Evolutionary conservation across 2,329 filamentous ascomycete genomes (phyloP).

Genomic region (Aspergillus puulaauensis): DNA sequence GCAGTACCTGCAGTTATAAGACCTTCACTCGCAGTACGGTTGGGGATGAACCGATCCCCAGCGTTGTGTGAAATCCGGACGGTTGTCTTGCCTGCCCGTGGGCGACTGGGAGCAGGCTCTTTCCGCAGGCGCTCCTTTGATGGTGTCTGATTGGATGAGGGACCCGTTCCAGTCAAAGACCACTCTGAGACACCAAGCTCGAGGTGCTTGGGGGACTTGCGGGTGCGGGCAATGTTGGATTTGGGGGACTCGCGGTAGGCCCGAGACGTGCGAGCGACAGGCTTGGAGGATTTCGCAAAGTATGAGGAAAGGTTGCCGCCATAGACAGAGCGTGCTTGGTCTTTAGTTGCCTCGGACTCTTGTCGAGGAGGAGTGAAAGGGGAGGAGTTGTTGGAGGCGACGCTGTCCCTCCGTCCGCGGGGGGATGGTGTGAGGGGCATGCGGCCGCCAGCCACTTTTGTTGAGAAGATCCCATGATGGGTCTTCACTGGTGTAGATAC

Average conservation of each 20-base stretch:
- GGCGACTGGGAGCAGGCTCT: slow-evolving; percentile 54
- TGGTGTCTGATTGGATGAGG: slow-evolving; percentile 56
- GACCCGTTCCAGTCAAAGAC: slow-evolving; percentile 80
- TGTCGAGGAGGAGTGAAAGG: slow-evolving; percentile 72
- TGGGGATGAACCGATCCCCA: slow-evolving; percentile 94
- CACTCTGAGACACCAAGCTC: slow-evolving; percentile 94
- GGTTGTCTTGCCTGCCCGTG: slow-evolving; percentile 67
- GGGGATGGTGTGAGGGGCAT: slow-evolving; percentile 95
- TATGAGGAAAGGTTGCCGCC: slow-evolving; percentile 76
- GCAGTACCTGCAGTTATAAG: slow-evolving; percentile 77
- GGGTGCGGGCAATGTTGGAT: slow-evolving; percentile 75
- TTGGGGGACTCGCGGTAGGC: slow-evolving; percentile 85
- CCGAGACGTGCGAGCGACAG: slow-evolving; percentile 43
- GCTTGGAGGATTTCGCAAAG: slow-evolving; percentile 60
- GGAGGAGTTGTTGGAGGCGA: slow-evolving; percentile 60
- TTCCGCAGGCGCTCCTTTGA: slow-evolving; percentile 58
- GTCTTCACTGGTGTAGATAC: slow-evolving; percentile 93
- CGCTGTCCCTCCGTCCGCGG: slow-evolving; percentile 57
- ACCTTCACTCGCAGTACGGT: slow-evolving; percentile 84
- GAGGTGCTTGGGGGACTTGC: slow-evolving; percentile 77
- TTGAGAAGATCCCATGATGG: slow-evolving; percentile 87
- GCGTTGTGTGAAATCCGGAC: slow-evolving; percentile 66
- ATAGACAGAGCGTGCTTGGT: slow-evolving; percentile 68
- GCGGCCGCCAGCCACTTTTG: slow-evolving; percentile 88
- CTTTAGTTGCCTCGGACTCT: slow-evolving; percentile 55